Evolutionary conservation across 2,329 filamentous ascomycete genomes (phyloP).

Genomic region (Fusarium zealandicum): DNA sequence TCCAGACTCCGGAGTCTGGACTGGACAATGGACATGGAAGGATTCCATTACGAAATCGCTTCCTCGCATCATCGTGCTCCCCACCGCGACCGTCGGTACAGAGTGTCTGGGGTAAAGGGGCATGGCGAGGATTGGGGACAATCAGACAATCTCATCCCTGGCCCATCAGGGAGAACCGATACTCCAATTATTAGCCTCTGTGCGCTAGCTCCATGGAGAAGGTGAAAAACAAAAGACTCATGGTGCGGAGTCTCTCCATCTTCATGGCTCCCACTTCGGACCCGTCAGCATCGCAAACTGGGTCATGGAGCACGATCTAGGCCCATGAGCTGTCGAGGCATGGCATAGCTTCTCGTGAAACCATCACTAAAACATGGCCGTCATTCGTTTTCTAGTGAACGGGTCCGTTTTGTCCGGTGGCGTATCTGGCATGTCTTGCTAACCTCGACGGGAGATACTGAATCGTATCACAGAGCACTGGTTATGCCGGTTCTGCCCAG

Average conservation of each 20-base stretch:
- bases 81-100: not conserved
- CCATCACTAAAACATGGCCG: not conserved
- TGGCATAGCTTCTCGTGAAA: not conserved
- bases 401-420: conserved; percentile 1
- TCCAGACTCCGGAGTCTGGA: too few relatives aligned
- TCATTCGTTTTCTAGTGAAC: not conserved
- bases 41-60: conserved; percentile 36
- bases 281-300: conserved; percentile 9
- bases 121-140: conserved; percentile 6
- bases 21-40: not conserved
- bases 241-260: conserved; percentile 17
- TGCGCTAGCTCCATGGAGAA: conserved; percentile 23
- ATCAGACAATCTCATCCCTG: conserved; percentile 24
- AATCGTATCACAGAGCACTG: not conserved
- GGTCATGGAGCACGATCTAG: conserved; percentile 16
- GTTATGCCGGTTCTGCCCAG: not conserved
- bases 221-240: conserved; percentile 19
- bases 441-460: not conserved
- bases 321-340: conserved; percentile 5
- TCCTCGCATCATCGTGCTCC: conserved; percentile 17
- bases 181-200: conserved; percentile 36
- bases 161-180: conserved; percentile 17
- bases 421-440: conserved; percentile 1
- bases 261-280: conserved; percentile 29
- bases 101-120: conserved; percentile 23